Percentiles rank a stretch among this genome's conserved stretches.
phyloP scores from a whole-genome alignment of 2,329 filamentous ascomycete species.

The Emergomyces africanus region DNA sequence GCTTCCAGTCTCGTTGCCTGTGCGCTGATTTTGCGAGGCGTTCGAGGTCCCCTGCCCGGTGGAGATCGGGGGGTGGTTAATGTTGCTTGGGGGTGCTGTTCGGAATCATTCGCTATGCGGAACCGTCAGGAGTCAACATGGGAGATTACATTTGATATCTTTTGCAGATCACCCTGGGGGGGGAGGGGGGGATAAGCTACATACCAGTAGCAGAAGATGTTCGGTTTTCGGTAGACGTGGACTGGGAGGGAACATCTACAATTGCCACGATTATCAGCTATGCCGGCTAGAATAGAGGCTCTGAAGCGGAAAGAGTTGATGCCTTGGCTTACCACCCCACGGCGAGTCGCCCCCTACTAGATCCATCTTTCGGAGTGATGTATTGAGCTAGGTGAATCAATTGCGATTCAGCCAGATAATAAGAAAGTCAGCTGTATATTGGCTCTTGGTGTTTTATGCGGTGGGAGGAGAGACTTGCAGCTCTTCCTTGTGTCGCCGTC shows the following conservation, averaged over 20 bases:
- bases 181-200: conserved; percentile 1
- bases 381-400: background rate
- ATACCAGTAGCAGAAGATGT: conserved; percentile 20
- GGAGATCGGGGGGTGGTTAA: conserved; percentile 35
- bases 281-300: conserved; percentile 3
- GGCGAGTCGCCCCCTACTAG: conserved; percentile 35
- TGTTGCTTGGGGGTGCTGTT: conserved; percentile 19
- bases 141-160: background rate
- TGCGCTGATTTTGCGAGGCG: conserved; percentile 44
- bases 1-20: conserved; percentile 51
- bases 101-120: conserved; percentile 7
- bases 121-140: background rate
- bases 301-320: conserved; percentile 12
- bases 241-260: conserved; percentile 36
- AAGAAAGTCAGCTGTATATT: background rate
- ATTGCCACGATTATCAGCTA: conserved; percentile 13
- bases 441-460: background rate
- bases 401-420: background rate
- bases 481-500: background rate
- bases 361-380: conserved; percentile 21
- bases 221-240: conserved; percentile 17
- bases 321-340: conserved; percentile 35
- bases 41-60: conserved; percentile 37
- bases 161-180: background rate
- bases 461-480: background rate